These are phyloP conservation scores for Backusella sp. DNA, from an alignment of 192 early-diverging fungal species.

Conservation along the genomic window DNA sequence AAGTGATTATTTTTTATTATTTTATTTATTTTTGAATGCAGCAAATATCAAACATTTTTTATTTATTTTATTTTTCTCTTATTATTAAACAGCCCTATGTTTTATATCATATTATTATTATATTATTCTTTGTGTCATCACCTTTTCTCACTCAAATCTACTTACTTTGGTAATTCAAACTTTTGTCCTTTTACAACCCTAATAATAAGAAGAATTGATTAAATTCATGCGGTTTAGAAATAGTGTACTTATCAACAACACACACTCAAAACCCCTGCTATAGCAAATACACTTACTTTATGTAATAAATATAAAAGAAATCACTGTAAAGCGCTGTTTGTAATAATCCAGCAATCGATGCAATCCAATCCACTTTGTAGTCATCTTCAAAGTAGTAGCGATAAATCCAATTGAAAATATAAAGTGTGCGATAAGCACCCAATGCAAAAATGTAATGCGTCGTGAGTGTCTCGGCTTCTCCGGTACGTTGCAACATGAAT, in stretches of 20 bases:
- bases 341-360: conserved; percentile 85
- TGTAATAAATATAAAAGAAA: conserved; percentile 96
- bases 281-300: conserved; percentile 51
- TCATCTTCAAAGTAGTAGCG: conserved; percentile 51
- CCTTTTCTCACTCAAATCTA: neutral
- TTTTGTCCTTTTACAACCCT: conserved; percentile 71
- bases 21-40: conserved; percentile 5
- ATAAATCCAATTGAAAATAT: conserved; percentile 95
- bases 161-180: conserved; percentile 65
- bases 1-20: neutral
- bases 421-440: conserved; percentile 87
- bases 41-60: neutral
- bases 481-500: conserved; percentile 95
- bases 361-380: conserved; percentile 65
- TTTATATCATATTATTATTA: neutral
- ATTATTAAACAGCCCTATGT: neutral
- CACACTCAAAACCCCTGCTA: neutral
- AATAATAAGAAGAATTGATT: neutral
- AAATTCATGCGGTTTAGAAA: neutral
- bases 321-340: conserved; percentile 96
- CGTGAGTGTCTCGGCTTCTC: conserved; percentile 99
- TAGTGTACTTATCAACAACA: neutral
- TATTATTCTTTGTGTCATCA: neutral
- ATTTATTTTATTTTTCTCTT: neutral
- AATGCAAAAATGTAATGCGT: conserved; percentile 98